These are phyloP conservation scores for Linnemannia hyalina DNA, from an alignment of 192 early-diverging fungal species.

Conservation along the genomic window DNA sequence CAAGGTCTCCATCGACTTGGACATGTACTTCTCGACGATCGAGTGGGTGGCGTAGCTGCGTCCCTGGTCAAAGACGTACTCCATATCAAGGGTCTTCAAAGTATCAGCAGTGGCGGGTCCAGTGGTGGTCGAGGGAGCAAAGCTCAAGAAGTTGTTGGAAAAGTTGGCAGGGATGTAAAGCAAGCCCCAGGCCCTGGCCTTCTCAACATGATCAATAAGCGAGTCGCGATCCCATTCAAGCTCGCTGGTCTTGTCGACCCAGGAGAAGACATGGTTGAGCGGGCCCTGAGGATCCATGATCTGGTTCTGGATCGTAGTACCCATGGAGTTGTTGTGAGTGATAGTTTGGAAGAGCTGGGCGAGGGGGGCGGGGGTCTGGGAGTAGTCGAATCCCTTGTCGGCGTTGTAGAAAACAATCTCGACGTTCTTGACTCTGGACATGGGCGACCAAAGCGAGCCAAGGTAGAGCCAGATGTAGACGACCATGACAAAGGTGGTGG, in stretches of 20 bases:
- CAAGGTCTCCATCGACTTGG: constrained; percentile 30
- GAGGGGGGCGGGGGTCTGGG: constrained; percentile 38
- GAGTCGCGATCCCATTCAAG: constrained; percentile 34
- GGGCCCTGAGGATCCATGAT: constrained; percentile 43
- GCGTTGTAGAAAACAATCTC: constrained; percentile 47
- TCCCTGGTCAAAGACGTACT: constrained; percentile 54
- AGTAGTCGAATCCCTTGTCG: constrained; percentile 48
- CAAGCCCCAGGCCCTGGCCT: constrained; percentile 37
- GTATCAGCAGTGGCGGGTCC: constrained; percentile 35
- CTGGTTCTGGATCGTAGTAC: constrained; percentile 27
- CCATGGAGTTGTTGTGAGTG: constrained; percentile 34
- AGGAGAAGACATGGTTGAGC: constrained; percentile 41
- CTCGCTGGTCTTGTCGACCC: constrained; percentile 43
- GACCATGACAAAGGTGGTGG: constrained; percentile 38
- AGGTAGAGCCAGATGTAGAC: constrained; percentile 52
- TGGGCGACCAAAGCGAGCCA: constrained; percentile 45
- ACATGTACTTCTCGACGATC: constrained; percentile 48
- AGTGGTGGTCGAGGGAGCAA: constrained; percentile 26
- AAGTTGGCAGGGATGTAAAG: constrained; percentile 54
- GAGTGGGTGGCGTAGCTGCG: constrained; percentile 48
- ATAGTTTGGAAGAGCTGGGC: constrained; percentile 39
- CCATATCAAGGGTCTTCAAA: constrained; percentile 36
- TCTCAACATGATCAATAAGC: constrained; percentile 29
- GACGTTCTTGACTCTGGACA: constrained; percentile 49
- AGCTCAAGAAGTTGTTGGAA: constrained; percentile 53